Conservation (phyloP, 768 basidiomycete genomes). For the Pholiota conissans region DNA sequence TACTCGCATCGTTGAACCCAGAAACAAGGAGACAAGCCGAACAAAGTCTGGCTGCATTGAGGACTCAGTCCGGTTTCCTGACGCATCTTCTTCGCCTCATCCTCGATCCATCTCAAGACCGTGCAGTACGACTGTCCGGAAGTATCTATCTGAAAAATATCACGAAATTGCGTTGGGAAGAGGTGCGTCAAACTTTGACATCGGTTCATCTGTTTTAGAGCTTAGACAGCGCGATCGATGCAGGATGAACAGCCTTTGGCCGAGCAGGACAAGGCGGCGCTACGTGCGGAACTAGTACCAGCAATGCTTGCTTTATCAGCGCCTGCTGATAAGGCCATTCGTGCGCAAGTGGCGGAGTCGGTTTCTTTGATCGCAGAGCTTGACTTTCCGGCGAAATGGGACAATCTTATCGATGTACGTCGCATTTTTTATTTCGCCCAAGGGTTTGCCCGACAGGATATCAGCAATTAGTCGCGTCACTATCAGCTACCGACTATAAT, state of each 20-base stretch:
- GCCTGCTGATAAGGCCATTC: slow-evolving; percentile 68
- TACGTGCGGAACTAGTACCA: slow-evolving; percentile 80
- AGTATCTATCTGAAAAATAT: slow-evolving; percentile 93
- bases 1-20: slow-evolving; percentile 72
- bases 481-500: slow-evolving; percentile 80
- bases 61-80: slow-evolving; percentile 77
- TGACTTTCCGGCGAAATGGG: slow-evolving; percentile 92
- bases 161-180: slow-evolving; percentile 85
- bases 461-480: slow-evolving; percentile 86
- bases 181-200: slow-evolving; percentile 47
- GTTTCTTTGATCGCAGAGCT: slow-evolving; percentile 88
- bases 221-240: slow-evolving; percentile 13
- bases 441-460: neutral
- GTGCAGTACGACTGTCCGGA: slow-evolving; percentile 76
- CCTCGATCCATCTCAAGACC: slow-evolving; percentile 64
- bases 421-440: neutral
- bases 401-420: slow-evolving; percentile 86
- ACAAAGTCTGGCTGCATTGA: slow-evolving; percentile 64
- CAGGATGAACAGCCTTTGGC: slow-evolving; percentile 75
- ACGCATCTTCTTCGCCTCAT: slow-evolving; percentile 77
- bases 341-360: slow-evolving; percentile 90
- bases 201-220: neutral
- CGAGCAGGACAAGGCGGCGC: slow-evolving; percentile 66
- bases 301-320: slow-evolving; percentile 87
- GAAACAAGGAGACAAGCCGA: slow-evolving; percentile 79